Evolutionary conservation across 305 asterid genomes (phyloP), one percentile per base, ranked within the genome.

Genomic region (Fraxinus ornus): DNA sequence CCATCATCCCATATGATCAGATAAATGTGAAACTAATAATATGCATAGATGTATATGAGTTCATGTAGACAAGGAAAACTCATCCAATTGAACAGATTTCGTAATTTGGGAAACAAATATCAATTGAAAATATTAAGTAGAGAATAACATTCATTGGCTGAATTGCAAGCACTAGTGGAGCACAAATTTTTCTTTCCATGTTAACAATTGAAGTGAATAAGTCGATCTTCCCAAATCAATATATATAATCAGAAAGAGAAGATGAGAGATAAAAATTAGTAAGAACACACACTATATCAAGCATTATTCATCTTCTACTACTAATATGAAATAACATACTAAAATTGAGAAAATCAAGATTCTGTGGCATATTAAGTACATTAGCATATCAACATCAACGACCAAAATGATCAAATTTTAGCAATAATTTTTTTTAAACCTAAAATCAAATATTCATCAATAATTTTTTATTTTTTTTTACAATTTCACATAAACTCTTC

Each of bases 1-100:
- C 81, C 84, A 85, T 64, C 36, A 74, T 41, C 52, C 13, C 57
- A 37, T 78, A 12, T 68, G 80, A 83, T 77, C 66, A 84, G 19
- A 79, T 24, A 71, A 33, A 72, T 1, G 68, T 8, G 66, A 76
- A 78, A 33, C 71, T 66, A n/a, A 79, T 19, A 36, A 19, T 36
- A 19, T 24, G 72, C 35, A 64, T 9, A 22, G 28, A 22, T 24
- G 68, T 10, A 64, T 64, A 64, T 22, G 5, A 19, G 68, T 64
- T 9, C 72, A 9, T 64, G 17, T 24, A 21, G 33, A 64, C 17
- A 64, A 19, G 28, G 15, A 64, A 64, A 64, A 24, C 5, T 64
- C 32, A 10, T 30, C 41, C 39, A 70, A 32, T 28, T 28, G 41
- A 70, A 13, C 15, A 28, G 7, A 70, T 70, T 70, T 28, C 24